Base-by-base conservation (phyloP, 1,139 yeast species). In the Saccharomyces uvarum region DNA sequence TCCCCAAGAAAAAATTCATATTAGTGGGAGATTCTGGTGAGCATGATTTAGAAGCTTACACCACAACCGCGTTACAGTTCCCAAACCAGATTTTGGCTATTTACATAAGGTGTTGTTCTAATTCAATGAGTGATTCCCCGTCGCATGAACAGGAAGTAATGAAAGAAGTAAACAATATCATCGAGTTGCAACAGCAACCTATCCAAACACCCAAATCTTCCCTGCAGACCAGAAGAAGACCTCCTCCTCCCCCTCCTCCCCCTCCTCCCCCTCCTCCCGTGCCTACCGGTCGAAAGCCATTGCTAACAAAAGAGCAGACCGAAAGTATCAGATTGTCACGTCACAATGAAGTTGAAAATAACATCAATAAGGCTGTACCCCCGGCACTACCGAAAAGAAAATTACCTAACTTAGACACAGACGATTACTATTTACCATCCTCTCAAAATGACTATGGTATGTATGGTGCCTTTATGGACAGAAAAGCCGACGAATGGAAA, bases 1-100 rank as follows among this genome's bases (percentile, higher is more conserved):
- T 89, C 66, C 91, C 96, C 0, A 61, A 80, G 1, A 83, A 91
- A 60, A 82, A 80, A 63, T 93, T 93, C 66, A 77, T 93, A 21
- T 75, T 96, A 54, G 78, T 93, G 27, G 99, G 99, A 21, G 99
- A 95, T 69, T 86, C 97, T 1, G 98, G 99, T 1, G 99, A 95
- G 67, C 84, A 85, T 59, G 99, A 95, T 71, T 75, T 93, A 50
- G 99, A 95, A 66, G 96, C 98, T 0, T 95, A 93, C 67, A 78
- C 82, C 4, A 86, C 86, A 44, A 72, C 89, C 42, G 89, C 96
- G 0, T 70, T 73, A 42, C 62, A 69, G 31, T 82, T 74, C 63
- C 95, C 96, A 0, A 72, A 75, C 5, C 85, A 81, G 60, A 76
- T 93, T 0, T 61, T 79, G 31, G 95, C 87, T 0, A 88, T 95